Base-by-base conservation (phyloP, 805 yeast genomes). In the Hanseniaspora pseudoguilliermondii region DNA sequence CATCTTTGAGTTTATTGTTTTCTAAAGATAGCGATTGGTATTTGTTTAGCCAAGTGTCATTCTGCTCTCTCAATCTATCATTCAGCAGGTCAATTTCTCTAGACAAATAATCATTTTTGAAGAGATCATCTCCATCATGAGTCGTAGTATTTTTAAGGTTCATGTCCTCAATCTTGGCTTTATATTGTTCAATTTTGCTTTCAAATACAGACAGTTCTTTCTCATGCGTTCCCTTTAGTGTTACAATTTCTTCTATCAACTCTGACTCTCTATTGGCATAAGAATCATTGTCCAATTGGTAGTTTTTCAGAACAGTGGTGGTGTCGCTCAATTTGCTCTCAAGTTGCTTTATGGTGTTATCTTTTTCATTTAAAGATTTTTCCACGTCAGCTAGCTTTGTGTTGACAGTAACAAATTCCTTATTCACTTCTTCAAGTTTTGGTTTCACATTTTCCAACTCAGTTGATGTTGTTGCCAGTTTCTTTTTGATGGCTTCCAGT, bases 41-140 rank as follows among this genome's bases (percentile, higher is more conserved):
- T 57, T 76, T 77, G 9, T 69, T 66, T 58, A 75, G 71, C 58
- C 88, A 73, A 3, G 80, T 73, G 41, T 84, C 76, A 66, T 93
- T 97, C 44, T 88, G 81, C 20, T 81, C 71, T 57, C 84, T 82
- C 95, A 96, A 87, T 65, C 84, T 86, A 59, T 83, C 87, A 57
- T 83, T 83, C 0, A 91, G 84, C 16, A 82, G 76, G 8, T 85
- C 77, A 60, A 86, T 83, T 65, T 89, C 93, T 2, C 78, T 71
- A 20, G 36, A 16, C 13, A 27, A 11, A 18, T 46, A 35, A 27
- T 54, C 48, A 3, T 53, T 35, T 20, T 47, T 57, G 10, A 50
- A 32, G 9, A 57, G 44, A 27, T 52, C 48, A n/a, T 53, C 41
- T 11, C 27, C 34, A 21, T 25, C 38, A 20, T 34, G 25, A 25